A percentile compares a stretch with the other conserved stretches of the same genome.
These are phyloP conservation scores for Fomitopsis betulina DNA, from an alignment of 1,284 basidiomycete genomes.

Conservation along the genomic window DNA sequence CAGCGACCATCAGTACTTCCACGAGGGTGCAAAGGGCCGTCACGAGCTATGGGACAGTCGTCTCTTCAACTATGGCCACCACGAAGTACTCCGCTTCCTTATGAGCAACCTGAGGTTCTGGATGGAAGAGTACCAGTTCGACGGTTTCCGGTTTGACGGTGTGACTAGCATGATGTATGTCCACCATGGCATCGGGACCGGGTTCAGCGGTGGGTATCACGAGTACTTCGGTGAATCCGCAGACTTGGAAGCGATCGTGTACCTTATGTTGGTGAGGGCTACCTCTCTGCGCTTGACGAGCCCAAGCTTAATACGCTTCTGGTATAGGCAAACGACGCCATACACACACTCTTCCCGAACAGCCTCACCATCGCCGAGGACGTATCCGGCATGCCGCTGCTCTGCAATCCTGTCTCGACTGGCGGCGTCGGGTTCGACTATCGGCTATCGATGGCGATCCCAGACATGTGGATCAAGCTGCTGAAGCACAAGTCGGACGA, in stretches of 20 bases:
- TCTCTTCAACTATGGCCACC: constrained; percentile 93
- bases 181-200: constrained; percentile 96
- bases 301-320: constrained; percentile 27
- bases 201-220: constrained; percentile 96
- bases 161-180: constrained; percentile 99
- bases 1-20: constrained; percentile 96
- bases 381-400: constrained; percentile 96
- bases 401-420: constrained; percentile 74
- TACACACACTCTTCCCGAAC: constrained; percentile 79
- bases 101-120: constrained; percentile 94
- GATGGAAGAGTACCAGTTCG: constrained; percentile 94
- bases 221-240: constrained; percentile 91
- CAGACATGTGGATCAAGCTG: constrained; percentile 99
- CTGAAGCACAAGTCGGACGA: constrained; percentile 90
- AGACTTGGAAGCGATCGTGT: constrained; percentile 89
- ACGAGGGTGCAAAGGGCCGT: constrained; percentile 84
- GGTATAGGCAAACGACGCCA: constrained; percentile 80
- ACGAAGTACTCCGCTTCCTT: constrained; percentile 93
- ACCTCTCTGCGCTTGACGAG: no score
- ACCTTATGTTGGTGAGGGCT: constrained; percentile 83
- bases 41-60: constrained; percentile 98
- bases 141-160: constrained; percentile 97
- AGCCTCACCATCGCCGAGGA: constrained; percentile 95
- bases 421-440: constrained; percentile 98
- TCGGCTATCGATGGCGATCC: constrained; percentile 95